Evolutionary conservation across 2,329 filamentous ascomycete genomes (phyloP), one percentile per base, ranked within the genome.

Genomic region (Xylariaceae sp.): DNA sequence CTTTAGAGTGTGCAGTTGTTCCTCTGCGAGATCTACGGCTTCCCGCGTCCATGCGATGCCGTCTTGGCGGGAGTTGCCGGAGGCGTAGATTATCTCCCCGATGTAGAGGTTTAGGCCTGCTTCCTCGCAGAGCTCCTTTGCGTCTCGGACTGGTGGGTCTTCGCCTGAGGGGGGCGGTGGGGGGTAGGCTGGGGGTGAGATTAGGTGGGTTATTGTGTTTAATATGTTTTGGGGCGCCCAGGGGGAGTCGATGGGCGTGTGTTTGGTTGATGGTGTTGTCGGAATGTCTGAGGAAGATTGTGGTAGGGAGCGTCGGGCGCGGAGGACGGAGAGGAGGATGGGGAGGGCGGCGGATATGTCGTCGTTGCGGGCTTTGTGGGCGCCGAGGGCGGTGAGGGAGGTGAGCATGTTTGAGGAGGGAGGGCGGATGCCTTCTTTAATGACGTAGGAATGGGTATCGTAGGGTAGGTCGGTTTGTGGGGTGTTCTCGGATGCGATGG

Each of bases 41-140:
- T 96, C 90, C 50, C 90, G 83, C 1, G 93, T 96, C 93, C 93
- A 97, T 6, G 85, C 84, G 2, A 97, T 76, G 0, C 91, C 93
- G 55, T 88, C 86, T 45, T 89, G 84, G 46, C 76, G 74, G 16
- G 79, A 5, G 81, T 42, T 44, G 49, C 50, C 81, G 10, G 34
- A 38, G 0, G 89, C 82, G 69, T 88, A 97, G 31, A 97, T 79
- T 47, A 97, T 96, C 73, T 97, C 93, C 53, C 93, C 93, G 57
- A 97, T 93, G 70, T 96, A 94, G 19, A 91, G 80, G 77, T 90
- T 91, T 13, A 97, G 73, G 0, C 84, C 90, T 2, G 91, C 90
- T 70, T 97, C 92, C 59, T 94, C 87, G 69, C 92, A 97, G 36
- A 81, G 79, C 58, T 89, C 83, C 28, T 79, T 75, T 10, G 83